Conservation (phyloP, 306 rosid genomes). For the Cucurbita moschata region DNA sequence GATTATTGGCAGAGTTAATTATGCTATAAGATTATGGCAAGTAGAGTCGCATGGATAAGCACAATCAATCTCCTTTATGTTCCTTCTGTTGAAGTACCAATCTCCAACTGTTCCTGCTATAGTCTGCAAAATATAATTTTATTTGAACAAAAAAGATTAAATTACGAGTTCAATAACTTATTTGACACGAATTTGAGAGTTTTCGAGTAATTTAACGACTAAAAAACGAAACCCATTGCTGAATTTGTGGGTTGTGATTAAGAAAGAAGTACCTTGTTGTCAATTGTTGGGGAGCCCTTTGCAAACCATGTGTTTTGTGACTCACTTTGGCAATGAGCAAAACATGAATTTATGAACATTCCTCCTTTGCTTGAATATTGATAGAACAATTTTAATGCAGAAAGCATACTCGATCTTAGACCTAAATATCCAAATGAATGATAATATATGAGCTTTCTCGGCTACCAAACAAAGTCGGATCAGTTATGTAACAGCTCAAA, state of each 20-base stretch:
- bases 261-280: conserved; percentile 36
- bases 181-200: too few species aligned
- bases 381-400: conserved; percentile 28
- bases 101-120: conserved; percentile 90
- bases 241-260: background rate
- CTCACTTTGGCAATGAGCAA: conserved; percentile 98
- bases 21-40: conserved; percentile 66
- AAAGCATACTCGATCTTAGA: conserved; percentile 57
- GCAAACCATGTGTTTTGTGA: conserved; percentile 81
- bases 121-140: conserved; percentile 28
- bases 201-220: too few species aligned
- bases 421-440: conserved; percentile 16
- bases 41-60: conserved; percentile 77
- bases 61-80: conserved; percentile 51
- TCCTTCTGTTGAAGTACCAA: conserved; percentile 69
- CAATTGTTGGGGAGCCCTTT: conserved; percentile 55
- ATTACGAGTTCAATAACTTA: too few species aligned
- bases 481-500: background rate
- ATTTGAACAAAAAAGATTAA: background rate
- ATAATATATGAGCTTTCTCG: background rate
- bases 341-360: conserved; percentile 78
- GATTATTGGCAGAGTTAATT: background rate
- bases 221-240: background rate
- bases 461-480: background rate
- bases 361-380: conserved; percentile 55